Base-by-base conservation (phyloP, 768 basidiomycete genomes). In the Mycena capillaripes region DNA sequence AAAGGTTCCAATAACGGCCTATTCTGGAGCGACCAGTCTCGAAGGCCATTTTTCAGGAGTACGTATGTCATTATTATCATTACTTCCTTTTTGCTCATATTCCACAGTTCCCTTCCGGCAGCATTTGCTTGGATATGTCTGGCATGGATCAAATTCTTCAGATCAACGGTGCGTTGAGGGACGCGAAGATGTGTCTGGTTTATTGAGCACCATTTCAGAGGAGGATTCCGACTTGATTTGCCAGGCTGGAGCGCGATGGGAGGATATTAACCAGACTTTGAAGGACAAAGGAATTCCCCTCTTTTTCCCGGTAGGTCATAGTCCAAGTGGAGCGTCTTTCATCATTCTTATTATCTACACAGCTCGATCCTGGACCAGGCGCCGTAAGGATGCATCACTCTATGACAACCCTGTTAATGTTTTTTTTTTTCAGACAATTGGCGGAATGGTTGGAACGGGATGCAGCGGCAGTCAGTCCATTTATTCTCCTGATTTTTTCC, bases 31-130 rank as follows among this genome's bases (percentile, higher is more conserved):
- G 14, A 97, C 95, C 0, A 93, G 92, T 77, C 85, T 97, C 16
- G 96, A 97, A 79, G 95, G 95, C 0, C 95, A 97, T 82, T 95
- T 92, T 72, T 89, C 89, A 57, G 93, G 93, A 32, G 94, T 94
- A 69, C 67, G 86, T 81, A 14, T 27, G 40, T 72, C 16, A 30
- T 23, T n/a, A 9, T 19, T 9, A 38, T 46, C 23, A 38, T 3
- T 16, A 38, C 7, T 61, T 27, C 56, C 63, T 25, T 57, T 3
- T 38, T 59, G 52, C 44, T 36, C 44, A 58, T 44, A 38, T 55
- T 25, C 52, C 67, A 10, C 65, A 88, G 87, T 71, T 77, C 60
- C 77, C 81, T n/a, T 77, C 82, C 30, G 92, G 91, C 12, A 89
- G 89, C 30, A 92, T 93, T 74, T 92, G 91, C 61, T 77, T 93